Evolutionary conservation across 2,329 filamentous ascomycete genomes (phyloP), one percentile per base, ranked within the genome.

Genomic region (Colletotrichum graminicola): DNA sequence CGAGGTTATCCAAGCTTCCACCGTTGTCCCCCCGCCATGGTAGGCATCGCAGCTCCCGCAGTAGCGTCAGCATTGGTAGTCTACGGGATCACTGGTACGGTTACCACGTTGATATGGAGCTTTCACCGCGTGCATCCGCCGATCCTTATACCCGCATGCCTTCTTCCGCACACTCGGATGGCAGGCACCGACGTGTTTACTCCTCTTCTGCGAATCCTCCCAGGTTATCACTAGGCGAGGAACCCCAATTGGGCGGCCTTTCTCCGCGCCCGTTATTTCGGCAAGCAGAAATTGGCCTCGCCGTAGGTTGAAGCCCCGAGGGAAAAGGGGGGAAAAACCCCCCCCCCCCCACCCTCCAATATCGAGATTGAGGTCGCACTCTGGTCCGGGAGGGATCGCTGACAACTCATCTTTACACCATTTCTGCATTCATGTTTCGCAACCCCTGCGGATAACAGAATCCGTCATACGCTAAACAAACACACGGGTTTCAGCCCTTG

Each of bases 1-100:
- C 87, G 5, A 84, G 88, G 23, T 79, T 90, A 5, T 85, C 85
- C 49, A 91, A 90, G 75, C 74, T 80, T 34, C 82, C 82, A 3
- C 83, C 82, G 1, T 76, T 77, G 49, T 75, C 78, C 18, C 77
- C 78, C 32, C 81, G 79, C 16, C 80, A 81, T 65, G 74, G 74
- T 51, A 84, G 85, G 57, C 79, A 82, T 23, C 82, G 84, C 56
- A 83, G 82, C 71, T 84, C 83, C 14, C 80, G 86, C 57, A 87
- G 85, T 77, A 85, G 83, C 75, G 76, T 78, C 66, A 84, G 83
- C 75, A 75, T 82, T 32, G 80, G 79, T 66, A 82, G 84, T 70
- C 80, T 83, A 56, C 79, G 80, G 12, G 84, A 85, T 55, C 76
- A 78, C 63, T 84, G 80, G 82, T 81, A 80, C 65, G 79, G 80